A percentile compares a stretch with the other conserved stretches of the same genome.
phyloP scores from a whole-genome alignment of 2,329 filamentous ascomycete genomes.

The Tricladium varicosporioides region DNA sequence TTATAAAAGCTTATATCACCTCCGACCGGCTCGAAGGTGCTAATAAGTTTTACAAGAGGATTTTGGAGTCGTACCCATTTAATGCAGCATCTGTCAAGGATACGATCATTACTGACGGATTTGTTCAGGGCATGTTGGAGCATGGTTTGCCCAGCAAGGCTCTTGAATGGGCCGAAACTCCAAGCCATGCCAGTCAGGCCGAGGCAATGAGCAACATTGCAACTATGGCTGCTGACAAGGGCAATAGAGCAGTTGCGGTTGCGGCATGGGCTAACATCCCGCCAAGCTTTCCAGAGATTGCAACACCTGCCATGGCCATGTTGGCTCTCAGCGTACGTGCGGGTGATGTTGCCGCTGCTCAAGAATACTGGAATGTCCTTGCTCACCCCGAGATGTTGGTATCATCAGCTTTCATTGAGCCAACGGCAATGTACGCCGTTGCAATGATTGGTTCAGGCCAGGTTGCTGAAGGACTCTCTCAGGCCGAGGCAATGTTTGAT shows the following conservation, averaged over 20 bases:
- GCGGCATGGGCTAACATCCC: conserved; percentile 62
- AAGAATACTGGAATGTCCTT: conserved; percentile 77
- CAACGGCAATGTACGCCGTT: conserved; percentile 85
- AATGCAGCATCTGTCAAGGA: conserved; percentile 65
- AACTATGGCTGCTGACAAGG: conserved; percentile 75
- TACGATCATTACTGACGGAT: conserved; percentile 68
- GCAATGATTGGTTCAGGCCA: conserved; percentile 84
- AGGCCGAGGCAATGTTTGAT: conserved; percentile 83
- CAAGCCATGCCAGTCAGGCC: conserved; percentile 57
- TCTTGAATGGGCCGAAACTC: conserved; percentile 66
- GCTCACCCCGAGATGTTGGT: conserved; percentile 59
- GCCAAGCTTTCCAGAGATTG: conserved; percentile 46
- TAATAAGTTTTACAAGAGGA: conserved; percentile 79
- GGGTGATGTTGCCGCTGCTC: conserved; percentile 74
- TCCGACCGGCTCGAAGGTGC: conserved; percentile 80
- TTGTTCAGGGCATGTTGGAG: conserved; percentile 75
- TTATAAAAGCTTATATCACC: conserved; percentile 84
- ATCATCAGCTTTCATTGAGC: conserved; percentile 72
- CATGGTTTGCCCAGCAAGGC: conserved; percentile 71
- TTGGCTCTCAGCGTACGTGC: conserved; percentile 82
- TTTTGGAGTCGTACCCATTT: conserved; percentile 61
- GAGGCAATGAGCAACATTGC: conserved; percentile 72
- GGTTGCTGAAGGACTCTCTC: conserved; percentile 74
- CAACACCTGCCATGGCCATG: conserved; percentile 71
- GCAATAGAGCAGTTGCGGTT: conserved; percentile 65